Evolutionary conservation across 805 yeast species (phyloP), one percentile per base, ranked within the genome.

Genomic region (Metschnikowia colocasiae): DNA sequence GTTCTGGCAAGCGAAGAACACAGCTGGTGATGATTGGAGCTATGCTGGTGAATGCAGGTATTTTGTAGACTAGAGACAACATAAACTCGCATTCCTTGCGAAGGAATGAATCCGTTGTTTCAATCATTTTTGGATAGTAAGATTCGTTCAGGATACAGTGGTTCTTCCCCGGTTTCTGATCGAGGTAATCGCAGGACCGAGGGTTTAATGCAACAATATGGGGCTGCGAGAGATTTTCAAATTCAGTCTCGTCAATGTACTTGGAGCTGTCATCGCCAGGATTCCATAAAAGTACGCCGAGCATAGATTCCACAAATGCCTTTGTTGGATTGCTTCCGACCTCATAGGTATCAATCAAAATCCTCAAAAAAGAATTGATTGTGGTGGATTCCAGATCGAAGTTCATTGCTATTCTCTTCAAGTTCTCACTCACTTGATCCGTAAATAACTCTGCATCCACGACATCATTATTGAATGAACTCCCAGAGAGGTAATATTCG

Each of bases 221-320:
- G 6, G 54, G 52, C 3, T 37, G 12, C 25, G 49, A 60, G 0
- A 49, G 22, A 4, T 52, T 26, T 37, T 59, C 51, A 23, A 60
- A 33, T 1, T 20, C 26, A 6, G 57, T 55, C 45, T 63, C 62
- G 6, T 64, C 55, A 2, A 69, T 45, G 51, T 57, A 29, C 59
- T 59, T 12, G 29, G 33, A 1, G 62, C 48, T 23, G 13, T 15
- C 45, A 8, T 27, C 50, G 10, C 43, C 56, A 31, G 45, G 38
- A n/a, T 55, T 49, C 45, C 57, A 61, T 25, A 61, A 64, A 47
- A 62, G 53, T 1, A 74, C 69, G 1, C 81, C 80, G 7, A 74
- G 34, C 5, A 74, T 56, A 3, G 70, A 50, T 33, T 78, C 79
- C 36, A 74, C 62, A 18, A 50, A 50, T 2, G 56, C 54, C 6